A percentile compares a stretch with the other conserved stretches of the same genome.
phyloP scores from a whole-genome alignment of 169 alveolate species.

The Plasmodium knowlesi region DNA sequence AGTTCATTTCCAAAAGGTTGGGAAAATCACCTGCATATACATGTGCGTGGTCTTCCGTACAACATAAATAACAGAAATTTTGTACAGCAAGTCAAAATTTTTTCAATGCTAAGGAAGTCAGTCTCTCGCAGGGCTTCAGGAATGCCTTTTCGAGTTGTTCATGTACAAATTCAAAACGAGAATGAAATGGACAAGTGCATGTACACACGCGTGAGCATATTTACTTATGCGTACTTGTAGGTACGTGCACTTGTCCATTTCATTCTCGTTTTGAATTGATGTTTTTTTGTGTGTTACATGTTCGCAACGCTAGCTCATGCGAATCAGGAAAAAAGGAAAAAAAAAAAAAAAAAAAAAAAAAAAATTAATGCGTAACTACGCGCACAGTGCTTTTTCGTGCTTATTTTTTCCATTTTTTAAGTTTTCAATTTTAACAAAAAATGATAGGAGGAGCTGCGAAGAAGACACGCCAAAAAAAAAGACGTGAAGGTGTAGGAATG shows the following conservation, averaged over 20 bases:
- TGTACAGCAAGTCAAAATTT: neutral
- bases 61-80: neutral
- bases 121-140: neutral
- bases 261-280: neutral
- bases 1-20: neutral
- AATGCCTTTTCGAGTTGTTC: neutral
- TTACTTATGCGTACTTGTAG: neutral
- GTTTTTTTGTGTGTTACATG: neutral
- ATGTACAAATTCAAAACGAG: neutral
- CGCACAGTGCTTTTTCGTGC: neutral
- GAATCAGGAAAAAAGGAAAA: slow-evolving; percentile 4
- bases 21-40: neutral
- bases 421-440: neutral
- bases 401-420: neutral
- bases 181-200: neutral
- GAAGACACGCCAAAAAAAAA: neutral
- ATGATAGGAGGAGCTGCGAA: neutral
- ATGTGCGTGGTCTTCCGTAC: neutral
- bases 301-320: slow-evolving; percentile 5
- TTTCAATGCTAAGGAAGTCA: neutral
- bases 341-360: neutral
- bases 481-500: neutral
- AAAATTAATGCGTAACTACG: neutral
- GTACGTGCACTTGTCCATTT: neutral
- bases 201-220: neutral